Conservation (phyloP, 352 stramenopile genomes). For the Pythium brassicae region DNA sequence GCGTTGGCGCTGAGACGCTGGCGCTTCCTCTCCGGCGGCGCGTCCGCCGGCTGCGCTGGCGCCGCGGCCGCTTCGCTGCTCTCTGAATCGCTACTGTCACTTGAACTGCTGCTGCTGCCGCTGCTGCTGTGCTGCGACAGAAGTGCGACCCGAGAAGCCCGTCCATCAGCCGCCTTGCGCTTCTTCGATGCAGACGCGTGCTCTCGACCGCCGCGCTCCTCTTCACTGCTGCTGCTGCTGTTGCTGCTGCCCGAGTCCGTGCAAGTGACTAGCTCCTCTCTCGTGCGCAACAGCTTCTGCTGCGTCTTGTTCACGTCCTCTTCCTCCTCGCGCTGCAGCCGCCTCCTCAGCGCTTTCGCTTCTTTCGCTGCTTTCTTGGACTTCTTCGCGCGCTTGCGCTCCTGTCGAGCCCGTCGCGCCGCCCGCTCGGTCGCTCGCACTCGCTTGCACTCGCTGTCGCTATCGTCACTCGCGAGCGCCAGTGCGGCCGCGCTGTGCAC, state of each 20-base stretch:
- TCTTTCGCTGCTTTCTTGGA: not conserved
- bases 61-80: not conserved
- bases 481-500: slow-evolving; percentile 33
- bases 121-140: slow-evolving; percentile 15
- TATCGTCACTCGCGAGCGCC: not conserved
- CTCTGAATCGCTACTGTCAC: slow-evolving; percentile 18
- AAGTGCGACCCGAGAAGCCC: too few species aligned
- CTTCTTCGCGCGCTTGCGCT: not conserved
- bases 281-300: slow-evolving; percentile 8
- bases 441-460: too few species aligned
- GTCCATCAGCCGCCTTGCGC: slow-evolving; percentile 6
- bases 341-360: too few species aligned
- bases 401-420: too few species aligned
- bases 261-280: not conserved
- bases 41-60: not conserved
- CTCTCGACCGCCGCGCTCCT: slow-evolving; percentile 11
- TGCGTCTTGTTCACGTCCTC: not conserved
- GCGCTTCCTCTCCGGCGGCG: slow-evolving; percentile 13
- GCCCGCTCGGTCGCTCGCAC: too few species aligned
- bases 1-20: slow-evolving; percentile 9
- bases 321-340: not conserved
- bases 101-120: slow-evolving; percentile 16
- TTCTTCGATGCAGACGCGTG: not conserved
- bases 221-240: slow-evolving; percentile 18
- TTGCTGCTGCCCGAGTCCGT: slow-evolving; percentile 13